A percentile compares a stretch with the other conserved stretches of the same genome.
These are phyloP conservation scores for Achlya hypogyna DNA, from an alignment of 352 stramenopile genomes.

Conservation along the genomic window DNA sequence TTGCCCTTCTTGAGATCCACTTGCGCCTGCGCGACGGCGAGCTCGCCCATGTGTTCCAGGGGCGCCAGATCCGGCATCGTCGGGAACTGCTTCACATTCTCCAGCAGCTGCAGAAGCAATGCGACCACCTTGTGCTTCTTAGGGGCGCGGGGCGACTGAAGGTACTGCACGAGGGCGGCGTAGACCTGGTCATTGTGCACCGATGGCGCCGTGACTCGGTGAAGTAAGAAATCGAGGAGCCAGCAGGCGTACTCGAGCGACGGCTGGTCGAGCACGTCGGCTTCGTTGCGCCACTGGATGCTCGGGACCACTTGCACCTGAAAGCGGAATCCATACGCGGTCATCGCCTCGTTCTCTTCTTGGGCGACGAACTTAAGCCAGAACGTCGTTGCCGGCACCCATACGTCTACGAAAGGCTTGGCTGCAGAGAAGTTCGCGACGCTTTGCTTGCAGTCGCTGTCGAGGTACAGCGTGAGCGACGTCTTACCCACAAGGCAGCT, in stretches of 20 bases:
- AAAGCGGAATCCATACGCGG: conserved; percentile 70
- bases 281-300: conserved; percentile 73
- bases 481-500: conserved; percentile 60
- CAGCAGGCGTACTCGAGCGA: conserved; percentile 83
- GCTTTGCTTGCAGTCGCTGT: conserved; percentile 51
- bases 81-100: conserved; percentile 33
- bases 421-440: conserved; percentile 42
- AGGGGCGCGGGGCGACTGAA: conserved; percentile 63
- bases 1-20: conserved; percentile 48
- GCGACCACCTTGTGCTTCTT: conserved; percentile 74
- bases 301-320: conserved; percentile 70
- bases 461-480: conserved; percentile 62
- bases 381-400: conserved; percentile 38
- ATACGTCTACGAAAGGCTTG: conserved; percentile 24
- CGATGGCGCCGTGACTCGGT: background rate
- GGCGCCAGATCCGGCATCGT: conserved; percentile 54
- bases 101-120: conserved; percentile 64
- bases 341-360: conserved; percentile 45
- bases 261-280: conserved; percentile 57
- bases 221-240: conserved; percentile 65
- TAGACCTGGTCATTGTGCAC: conserved; percentile 73
- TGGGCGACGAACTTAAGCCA: conserved; percentile 73
- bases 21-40: conserved; percentile 51
- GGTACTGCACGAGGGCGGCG: conserved; percentile 64
- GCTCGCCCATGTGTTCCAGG: conserved; percentile 46